These are phyloP conservation scores for Alternaria burnsii DNA, from an alignment of 2,329 filamentous ascomycete genomes.

Conservation along the genomic window DNA sequence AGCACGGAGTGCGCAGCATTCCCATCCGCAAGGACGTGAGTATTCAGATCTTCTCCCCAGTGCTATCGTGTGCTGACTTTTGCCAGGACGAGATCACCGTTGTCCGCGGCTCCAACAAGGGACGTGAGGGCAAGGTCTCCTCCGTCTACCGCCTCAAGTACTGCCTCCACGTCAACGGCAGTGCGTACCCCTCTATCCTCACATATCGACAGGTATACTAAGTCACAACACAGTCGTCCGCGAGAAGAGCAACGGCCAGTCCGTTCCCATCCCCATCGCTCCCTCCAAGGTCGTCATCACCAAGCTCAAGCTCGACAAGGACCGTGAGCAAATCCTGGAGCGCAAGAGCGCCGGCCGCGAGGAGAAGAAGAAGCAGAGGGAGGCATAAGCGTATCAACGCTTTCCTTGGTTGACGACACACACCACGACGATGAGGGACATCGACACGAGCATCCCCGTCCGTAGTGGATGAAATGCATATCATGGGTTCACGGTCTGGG, in stretches of 20 bases:
- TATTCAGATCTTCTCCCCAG: conserved; percentile 11
- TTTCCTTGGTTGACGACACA: conserved; percentile 49
- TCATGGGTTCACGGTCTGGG: conserved; percentile 48
- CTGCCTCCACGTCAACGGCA: conserved; percentile 93
- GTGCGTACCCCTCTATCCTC: conserved; percentile 34
- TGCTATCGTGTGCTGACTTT: conserved; percentile 37
- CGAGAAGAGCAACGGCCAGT: conserved; percentile 97
- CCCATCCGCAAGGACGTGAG: conserved; percentile 88
- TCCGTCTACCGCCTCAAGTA: conserved; percentile 86
- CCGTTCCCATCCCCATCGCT: conserved; percentile 91
- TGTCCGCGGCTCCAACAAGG: conserved; percentile 93
- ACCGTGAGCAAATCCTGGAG: conserved; percentile 87
- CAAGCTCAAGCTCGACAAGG: conserved; percentile 98
- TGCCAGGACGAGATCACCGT: conserved; percentile 80
- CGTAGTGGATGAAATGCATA: conserved; percentile 52
- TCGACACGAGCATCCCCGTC: conserved; percentile 45
- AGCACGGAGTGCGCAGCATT: conserved; percentile 94
- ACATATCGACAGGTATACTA: conserved; percentile 23
- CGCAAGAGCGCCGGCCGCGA: conserved; percentile 84
- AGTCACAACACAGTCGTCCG: conserved; percentile 69
- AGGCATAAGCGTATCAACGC: conserved; percentile 55
- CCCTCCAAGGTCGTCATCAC: conserved; percentile 97
- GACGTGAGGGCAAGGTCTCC: conserved; percentile 97
- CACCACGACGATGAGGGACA: conserved; percentile 48
- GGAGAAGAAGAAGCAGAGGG: conserved; percentile 73